A percentile compares a stretch with the other conserved stretches of the same genome.
Conservation (phyloP, 2,329 filamentous ascomycete species). For the Tolypocladium sp. region DNA sequence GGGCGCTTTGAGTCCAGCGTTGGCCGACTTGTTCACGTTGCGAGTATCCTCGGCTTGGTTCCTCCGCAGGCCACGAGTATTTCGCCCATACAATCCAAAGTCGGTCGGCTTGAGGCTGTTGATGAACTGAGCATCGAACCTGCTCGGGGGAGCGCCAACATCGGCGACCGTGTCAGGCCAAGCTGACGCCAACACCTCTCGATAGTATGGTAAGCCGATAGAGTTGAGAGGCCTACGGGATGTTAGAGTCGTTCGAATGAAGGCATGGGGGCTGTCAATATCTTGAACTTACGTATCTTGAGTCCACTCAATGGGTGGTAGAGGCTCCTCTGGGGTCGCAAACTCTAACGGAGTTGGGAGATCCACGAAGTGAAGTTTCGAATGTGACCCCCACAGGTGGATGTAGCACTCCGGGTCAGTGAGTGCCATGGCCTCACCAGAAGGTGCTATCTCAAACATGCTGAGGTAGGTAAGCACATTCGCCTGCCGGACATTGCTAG, state of each 20-base stretch:
- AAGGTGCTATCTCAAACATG: conserved; percentile 78
- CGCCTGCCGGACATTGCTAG: conserved; percentile 75
- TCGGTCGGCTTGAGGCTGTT: conserved; percentile 61
- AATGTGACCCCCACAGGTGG: conserved; percentile 80
- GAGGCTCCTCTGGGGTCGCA: conserved; percentile 53
- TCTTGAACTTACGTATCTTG: conserved; percentile 51
- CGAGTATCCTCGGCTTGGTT: conserved; percentile 81
- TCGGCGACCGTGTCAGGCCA: conserved; percentile 86
- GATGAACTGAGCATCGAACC: conserved; percentile 63
- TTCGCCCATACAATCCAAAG: conserved; percentile 69
- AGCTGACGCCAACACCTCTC: conserved; percentile 75
- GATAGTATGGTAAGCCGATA: conserved; percentile 88
- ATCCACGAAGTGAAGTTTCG: conserved; percentile 81
- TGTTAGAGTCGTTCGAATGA: conserved; percentile 4
- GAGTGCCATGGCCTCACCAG: conserved; percentile 76
- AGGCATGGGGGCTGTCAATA: no score
- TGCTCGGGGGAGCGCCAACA: conserved; percentile 71
- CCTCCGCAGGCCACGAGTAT: conserved; percentile 61
- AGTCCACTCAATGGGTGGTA: conserved; percentile 57
- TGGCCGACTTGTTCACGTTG: conserved; percentile 47
- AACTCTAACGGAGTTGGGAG: conserved; percentile 71
- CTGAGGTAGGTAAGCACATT: conserved; percentile 67
- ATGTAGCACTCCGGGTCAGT: conserved; percentile 71
- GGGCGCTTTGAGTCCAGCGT: conserved; percentile 59
- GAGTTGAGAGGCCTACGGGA: conserved; percentile 61